Base-by-base conservation (phyloP, 768 basidiomycete genomes). In the Cystobasidiopsis lactophilus region DNA sequence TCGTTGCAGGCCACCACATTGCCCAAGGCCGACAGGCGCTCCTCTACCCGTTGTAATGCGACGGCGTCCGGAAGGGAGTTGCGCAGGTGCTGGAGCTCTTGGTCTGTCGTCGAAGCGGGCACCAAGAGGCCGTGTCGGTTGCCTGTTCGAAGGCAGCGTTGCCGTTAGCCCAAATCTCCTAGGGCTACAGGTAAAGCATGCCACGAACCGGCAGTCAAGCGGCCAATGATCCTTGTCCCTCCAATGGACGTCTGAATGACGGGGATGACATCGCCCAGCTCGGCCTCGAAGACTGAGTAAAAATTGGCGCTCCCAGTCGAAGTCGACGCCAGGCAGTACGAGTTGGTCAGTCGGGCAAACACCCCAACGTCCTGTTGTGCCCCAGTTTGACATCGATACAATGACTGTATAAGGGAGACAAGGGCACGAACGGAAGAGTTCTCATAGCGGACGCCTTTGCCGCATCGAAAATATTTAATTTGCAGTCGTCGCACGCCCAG, bases 1-100 rank as follows among this genome's bases (percentile, higher is more conserved):
- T 98, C 93, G 68, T 96, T 98, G 70, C 85, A 89, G 13, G 85
- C 86, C 66, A 98, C 89, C 57, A 98, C 91, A 66, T 98, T 98
- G 23, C 93, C 93, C 26, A 98, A 78, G 0, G 93, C 93, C 19
- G 85, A 91, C 57, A 98, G 73, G 27, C 93, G 81, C 70, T 96
- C 93, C 66, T 98, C 93, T 51, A 98, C 81, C 19, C 93, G 77
- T 66, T 95, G 93, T 62, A 98, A 80, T 35, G 82, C 79, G 59
- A 98, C 82, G n/a, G 77, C 59, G 53, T 93, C 86, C 3, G 93
- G 93, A 31, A 96, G 75, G 10, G 88, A 77, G 65, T 96, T 98
- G 31, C 93, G 81, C 53, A 98, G 74, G 67, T 98, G 93, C 67
- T 95, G 93, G 1, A 96, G 77, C 66, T 98, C 93, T 65, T 96